These are phyloP conservation scores for Aspergillus biplanus DNA, from an alignment of 495 filamentous ascomycete species.

Conservation along the genomic window DNA sequence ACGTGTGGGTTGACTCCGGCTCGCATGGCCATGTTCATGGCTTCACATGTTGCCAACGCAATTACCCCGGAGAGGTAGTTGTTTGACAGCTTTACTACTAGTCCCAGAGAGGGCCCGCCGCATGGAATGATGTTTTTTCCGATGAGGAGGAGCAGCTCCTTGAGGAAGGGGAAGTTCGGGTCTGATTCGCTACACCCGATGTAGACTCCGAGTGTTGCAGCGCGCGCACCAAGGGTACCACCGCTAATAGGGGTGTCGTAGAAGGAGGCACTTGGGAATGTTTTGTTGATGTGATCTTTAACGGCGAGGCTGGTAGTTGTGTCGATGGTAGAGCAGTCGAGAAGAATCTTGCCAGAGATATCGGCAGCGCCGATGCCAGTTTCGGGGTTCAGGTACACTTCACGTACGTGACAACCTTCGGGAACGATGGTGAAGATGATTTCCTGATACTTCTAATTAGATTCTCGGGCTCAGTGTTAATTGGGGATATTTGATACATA, in stretches of 20 bases:
- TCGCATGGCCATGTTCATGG: slow-evolving; percentile 58
- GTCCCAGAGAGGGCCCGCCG: slow-evolving; percentile 51
- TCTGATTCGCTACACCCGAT: slow-evolving; percentile 43
- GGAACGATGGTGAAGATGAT: slow-evolving; percentile 69
- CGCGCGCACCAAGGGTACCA: slow-evolving; percentile 50
- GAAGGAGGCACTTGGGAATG: slow-evolving; percentile 33
- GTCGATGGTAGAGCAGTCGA: slow-evolving; percentile 53
- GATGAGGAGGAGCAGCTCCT: slow-evolving; percentile 44
- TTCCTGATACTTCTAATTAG: slow-evolving; percentile 38
- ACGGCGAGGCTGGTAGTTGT: slow-evolving; percentile 43
- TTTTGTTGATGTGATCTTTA: slow-evolving; percentile 28
- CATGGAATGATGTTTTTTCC: slow-evolving; percentile 54
- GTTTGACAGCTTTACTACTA: slow-evolving; percentile 59
- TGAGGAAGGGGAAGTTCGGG: slow-evolving; percentile 34
- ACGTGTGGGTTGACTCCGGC: slow-evolving; percentile 53
- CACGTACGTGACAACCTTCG: slow-evolving; percentile 65
- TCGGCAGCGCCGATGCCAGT: slow-evolving; percentile 39
- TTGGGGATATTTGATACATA: slow-evolving; percentile 25
- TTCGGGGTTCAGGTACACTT: slow-evolving; percentile 49
- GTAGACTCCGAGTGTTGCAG: slow-evolving; percentile 53
- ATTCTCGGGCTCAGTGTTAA: background rate
- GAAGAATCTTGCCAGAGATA: slow-evolving; percentile 35
- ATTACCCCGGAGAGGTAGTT: slow-evolving; percentile 59
- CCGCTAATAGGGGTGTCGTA: slow-evolving; percentile 51
- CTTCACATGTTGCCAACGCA: slow-evolving; percentile 55